Evolutionary conservation across 2,329 filamentous ascomycete genomes (phyloP).

Genomic region (Beauveria sp.): DNA sequence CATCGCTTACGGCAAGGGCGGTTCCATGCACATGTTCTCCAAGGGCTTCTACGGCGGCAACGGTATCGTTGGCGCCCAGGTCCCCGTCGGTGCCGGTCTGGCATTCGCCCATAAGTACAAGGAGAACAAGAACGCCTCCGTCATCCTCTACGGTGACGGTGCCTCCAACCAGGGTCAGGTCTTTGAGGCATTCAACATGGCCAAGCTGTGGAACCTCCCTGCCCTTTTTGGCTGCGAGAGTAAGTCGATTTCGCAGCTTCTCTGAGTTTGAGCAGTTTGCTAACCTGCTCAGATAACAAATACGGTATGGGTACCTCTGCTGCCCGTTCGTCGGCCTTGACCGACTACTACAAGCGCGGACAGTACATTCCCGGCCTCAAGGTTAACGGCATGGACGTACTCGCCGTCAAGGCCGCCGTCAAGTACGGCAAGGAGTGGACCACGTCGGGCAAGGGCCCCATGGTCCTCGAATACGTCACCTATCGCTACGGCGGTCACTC

Average conservation of each 20-base stretch:
- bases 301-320: slow-evolving; percentile 99
- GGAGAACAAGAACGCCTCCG: slow-evolving; percentile 73
- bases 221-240: slow-evolving; percentile 97
- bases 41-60: slow-evolving; percentile 98
- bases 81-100: slow-evolving; percentile 91
- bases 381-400: slow-evolving; percentile 99
- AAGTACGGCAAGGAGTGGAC: slow-evolving; percentile 89
- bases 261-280: slow-evolving; percentile 10
- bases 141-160: slow-evolving; percentile 95
- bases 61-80: slow-evolving; percentile 97
- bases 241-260: slow-evolving; percentile 40
- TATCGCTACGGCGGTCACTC: slow-evolving; percentile 99
- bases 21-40: slow-evolving; percentile 99
- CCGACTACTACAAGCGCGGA: slow-evolving; percentile 99
- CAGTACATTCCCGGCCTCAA: slow-evolving; percentile 99
- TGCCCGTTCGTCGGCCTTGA: slow-evolving; percentile 85
- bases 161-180: slow-evolving; percentile 99
- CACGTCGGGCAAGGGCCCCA: slow-evolving; percentile 73
- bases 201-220: slow-evolving; percentile 96
- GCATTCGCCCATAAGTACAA: slow-evolving; percentile 97
- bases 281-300: slow-evolving; percentile 74
- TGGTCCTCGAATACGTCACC: slow-evolving; percentile 97
- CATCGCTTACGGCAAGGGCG: slow-evolving; percentile 97
- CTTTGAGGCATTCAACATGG: slow-evolving; percentile 99
- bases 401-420: slow-evolving; percentile 94